phyloP scores from a whole-genome alignment of 495 filamentous ascomycete genomes.

The Trichoderma parareesei region DNA sequence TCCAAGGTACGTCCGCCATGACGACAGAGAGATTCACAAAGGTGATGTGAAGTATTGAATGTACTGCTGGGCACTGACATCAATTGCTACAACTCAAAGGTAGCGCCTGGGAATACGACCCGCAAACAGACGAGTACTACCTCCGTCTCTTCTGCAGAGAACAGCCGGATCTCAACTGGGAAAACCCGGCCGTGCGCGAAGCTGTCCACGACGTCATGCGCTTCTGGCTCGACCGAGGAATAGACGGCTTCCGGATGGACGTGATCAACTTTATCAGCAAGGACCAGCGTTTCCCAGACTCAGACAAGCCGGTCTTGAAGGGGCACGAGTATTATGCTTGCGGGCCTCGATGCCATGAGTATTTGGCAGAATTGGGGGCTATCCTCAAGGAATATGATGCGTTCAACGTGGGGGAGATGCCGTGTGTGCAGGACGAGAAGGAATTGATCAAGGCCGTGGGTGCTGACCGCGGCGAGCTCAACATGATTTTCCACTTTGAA shows the following conservation, averaged over 20 bases:
- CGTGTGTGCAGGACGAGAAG: slow-evolving; percentile 47
- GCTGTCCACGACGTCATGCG: slow-evolving; percentile 47
- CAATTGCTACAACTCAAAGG: slow-evolving; percentile 22
- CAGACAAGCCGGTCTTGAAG: slow-evolving; percentile 46
- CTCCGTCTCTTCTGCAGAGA: slow-evolving; percentile 47
- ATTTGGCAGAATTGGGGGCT: slow-evolving; percentile 51
- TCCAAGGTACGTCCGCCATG: slow-evolving; percentile 22
- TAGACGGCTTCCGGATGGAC: slow-evolving; percentile 55
- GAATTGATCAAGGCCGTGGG: slow-evolving; percentile 55
- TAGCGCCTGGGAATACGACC: slow-evolving; percentile 41
- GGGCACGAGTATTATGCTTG: slow-evolving; percentile 53
- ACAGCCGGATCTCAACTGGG: slow-evolving; percentile 59
- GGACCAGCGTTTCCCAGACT: slow-evolving; percentile 40
- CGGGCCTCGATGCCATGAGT: slow-evolving; percentile 60
- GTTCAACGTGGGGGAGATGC: slow-evolving; percentile 66
- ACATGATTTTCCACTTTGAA: slow-evolving; percentile 74
- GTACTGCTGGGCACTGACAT: slow-evolving; percentile 11
- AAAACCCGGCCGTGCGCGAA: slow-evolving; percentile 42
- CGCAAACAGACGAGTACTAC: slow-evolving; percentile 48
- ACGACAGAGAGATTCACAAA: neutral
- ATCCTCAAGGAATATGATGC: slow-evolving; percentile 60
- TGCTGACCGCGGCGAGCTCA: slow-evolving; percentile 50
- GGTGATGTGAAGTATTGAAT: neutral
- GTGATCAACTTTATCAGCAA: slow-evolving; percentile 59
- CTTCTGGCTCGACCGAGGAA: slow-evolving; percentile 53